phyloP scores from a whole-genome alignment of 2,329 filamentous ascomycete genomes.

The Sarocladium brachiariae region DNA sequence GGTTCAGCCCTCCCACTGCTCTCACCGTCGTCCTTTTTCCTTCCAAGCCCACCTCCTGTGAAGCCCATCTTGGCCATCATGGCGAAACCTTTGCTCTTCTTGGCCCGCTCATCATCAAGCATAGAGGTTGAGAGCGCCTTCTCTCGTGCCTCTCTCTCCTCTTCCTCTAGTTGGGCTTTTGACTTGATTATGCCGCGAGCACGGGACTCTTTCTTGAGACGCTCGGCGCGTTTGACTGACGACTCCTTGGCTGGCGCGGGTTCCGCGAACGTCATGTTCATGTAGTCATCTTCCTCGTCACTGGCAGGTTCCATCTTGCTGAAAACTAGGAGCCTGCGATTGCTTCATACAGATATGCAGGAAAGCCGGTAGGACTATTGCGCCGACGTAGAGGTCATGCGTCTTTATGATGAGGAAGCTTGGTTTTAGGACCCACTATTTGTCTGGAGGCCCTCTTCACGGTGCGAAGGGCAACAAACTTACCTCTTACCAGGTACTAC shows the following conservation, averaged over 20 bases:
- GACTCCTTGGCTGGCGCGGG: slow-evolving; percentile 46
- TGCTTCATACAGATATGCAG: too few relatives aligned
- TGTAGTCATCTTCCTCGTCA: slow-evolving; percentile 86
- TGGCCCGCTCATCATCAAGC: slow-evolving; percentile 47
- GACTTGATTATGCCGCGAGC: slow-evolving; percentile 64
- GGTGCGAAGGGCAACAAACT: too few relatives aligned
- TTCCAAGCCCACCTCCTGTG: slow-evolving; percentile 68
- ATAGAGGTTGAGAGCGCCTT: slow-evolving; percentile 69
- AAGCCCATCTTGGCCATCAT: slow-evolving; percentile 99
- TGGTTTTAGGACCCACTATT: too few relatives aligned
- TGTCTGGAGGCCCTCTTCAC: too few relatives aligned
- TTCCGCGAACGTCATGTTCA: slow-evolving; percentile 87
- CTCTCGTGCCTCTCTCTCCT: slow-evolving; percentile 66
- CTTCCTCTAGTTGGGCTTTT: slow-evolving; percentile 73
- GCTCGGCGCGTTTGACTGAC: slow-evolving; percentile 47
- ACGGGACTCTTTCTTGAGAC: slow-evolving; percentile 57
- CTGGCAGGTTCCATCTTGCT: slow-evolving; percentile 29
- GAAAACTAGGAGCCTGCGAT: too few relatives aligned
- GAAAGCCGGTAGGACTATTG: too few relatives aligned
- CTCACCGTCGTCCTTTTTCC: slow-evolving; percentile 35
- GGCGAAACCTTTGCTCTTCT: slow-evolving; percentile 76
- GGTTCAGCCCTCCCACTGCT: slow-evolving; percentile 52
- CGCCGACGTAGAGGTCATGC: too few relatives aligned
- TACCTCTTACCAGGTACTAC: too few relatives aligned
- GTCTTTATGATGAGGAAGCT: too few relatives aligned